These are phyloP conservation scores for Neurospora sp. DNA, from an alignment of 495 filamentous ascomycete species.

Conservation along the genomic window DNA sequence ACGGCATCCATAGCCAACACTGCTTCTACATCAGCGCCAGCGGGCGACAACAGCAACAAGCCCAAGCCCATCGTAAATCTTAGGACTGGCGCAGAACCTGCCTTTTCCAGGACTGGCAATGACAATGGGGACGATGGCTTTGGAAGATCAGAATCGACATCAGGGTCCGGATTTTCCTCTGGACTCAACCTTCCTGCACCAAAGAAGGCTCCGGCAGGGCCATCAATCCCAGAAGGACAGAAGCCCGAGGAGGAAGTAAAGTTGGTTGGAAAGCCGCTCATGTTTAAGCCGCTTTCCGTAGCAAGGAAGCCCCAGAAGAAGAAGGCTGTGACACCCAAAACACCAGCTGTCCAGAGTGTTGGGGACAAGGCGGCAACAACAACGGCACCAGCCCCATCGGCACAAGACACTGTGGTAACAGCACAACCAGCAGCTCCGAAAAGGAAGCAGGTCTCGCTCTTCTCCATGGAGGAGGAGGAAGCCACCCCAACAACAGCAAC, in stretches of 20 bases:
- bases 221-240: slow-evolving; percentile 34
- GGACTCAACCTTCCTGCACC: slow-evolving; percentile 19
- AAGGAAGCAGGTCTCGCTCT: slow-evolving; percentile 32
- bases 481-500: neutral
- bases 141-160: slow-evolving; percentile 5
- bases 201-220: slow-evolving; percentile 17
- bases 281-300: slow-evolving; percentile 84
- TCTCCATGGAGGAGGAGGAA: slow-evolving; percentile 33
- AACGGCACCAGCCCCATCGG: neutral
- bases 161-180: neutral
- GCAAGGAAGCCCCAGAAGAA: slow-evolving; percentile 38
- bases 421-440: slow-evolving; percentile 18
- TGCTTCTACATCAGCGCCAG: neutral
- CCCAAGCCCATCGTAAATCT: slow-evolving; percentile 50
- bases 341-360: neutral
- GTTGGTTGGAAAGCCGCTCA: slow-evolving; percentile 64
- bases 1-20: slow-evolving; percentile 12
- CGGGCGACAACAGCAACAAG: slow-evolving; percentile 24
- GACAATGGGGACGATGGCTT: slow-evolving; percentile 14
- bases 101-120: slow-evolving; percentile 54
- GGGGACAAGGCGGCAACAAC: neutral
- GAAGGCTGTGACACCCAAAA: slow-evolving; percentile 7
- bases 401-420: neutral
- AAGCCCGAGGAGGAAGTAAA: slow-evolving; percentile 52
- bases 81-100: slow-evolving; percentile 70